Conservation (phyloP, 2,329 filamentous ascomycete species). For the Aureobasidium sp. region DNA sequence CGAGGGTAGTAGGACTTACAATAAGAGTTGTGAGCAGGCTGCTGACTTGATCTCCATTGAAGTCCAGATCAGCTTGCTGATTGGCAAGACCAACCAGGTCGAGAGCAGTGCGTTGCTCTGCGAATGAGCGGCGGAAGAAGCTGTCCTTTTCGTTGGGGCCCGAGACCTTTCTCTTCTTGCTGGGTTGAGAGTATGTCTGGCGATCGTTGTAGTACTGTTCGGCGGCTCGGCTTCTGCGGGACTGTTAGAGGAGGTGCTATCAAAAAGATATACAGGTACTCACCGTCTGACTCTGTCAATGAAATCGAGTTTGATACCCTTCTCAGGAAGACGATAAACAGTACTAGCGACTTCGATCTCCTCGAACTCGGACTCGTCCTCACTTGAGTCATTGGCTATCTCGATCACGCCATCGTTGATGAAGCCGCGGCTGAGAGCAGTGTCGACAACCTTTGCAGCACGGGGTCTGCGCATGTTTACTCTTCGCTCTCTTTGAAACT, state of each 20-base stretch:
- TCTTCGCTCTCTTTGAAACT: constrained; percentile 19
- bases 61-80: constrained; percentile 40
- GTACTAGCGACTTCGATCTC: constrained; percentile 31
- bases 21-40: constrained; percentile 52
- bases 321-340: constrained; percentile 35
- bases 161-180: neutral
- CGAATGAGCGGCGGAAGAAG: constrained; percentile 40
- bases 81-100: constrained; percentile 51
- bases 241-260: constrained; percentile 17
- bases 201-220: constrained; percentile 4
- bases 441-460: constrained; percentile 39
- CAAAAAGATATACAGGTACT: constrained; percentile 13
- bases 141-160: constrained; percentile 22
- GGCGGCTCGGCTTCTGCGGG: neutral
- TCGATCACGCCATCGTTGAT: constrained; percentile 41
- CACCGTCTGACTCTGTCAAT: constrained; percentile 52
- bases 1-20: constrained; percentile 39
- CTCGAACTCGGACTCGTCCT: constrained; percentile 37
- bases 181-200: neutral
- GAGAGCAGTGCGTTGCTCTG: constrained; percentile 58
- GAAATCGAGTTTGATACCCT: constrained; percentile 46
- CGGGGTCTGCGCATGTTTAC: constrained; percentile 43
- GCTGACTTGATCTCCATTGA: constrained; percentile 37
- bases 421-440: constrained; percentile 51
- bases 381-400: constrained; percentile 32